These are phyloP conservation scores for Endotrypanum monterogeii DNA, from an alignment of 208 protist species.

Conservation along the genomic window DNA sequence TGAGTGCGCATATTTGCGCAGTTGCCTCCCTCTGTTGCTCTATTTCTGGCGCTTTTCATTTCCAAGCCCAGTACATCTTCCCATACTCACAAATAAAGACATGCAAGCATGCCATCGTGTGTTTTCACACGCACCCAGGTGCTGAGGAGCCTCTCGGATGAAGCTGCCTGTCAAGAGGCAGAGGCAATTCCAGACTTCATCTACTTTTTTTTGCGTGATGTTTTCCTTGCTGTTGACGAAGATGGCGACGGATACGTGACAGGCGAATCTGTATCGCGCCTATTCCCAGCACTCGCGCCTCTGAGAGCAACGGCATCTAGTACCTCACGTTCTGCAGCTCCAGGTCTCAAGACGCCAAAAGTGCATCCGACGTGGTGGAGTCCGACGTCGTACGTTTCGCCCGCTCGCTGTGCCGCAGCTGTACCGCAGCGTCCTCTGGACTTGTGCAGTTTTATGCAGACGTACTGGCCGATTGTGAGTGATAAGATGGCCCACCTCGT, in stretches of 20 bases:
- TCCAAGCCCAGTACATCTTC: no score
- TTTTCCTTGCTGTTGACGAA: conserved; percentile 30
- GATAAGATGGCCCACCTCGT: conserved; percentile 26
- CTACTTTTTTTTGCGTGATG: conserved; percentile 33
- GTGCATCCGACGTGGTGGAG: conserved; percentile 25
- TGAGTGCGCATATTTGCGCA: no score
- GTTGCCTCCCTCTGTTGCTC: no score
- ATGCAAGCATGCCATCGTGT: conserved; percentile 18
- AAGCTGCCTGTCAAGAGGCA: conserved; percentile 24
- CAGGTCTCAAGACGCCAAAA: conserved; percentile 9
- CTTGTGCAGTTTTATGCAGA: conserved; percentile 30
- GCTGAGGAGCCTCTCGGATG: conserved; percentile 20
- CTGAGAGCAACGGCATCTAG: background rate
- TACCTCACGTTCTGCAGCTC: background rate
- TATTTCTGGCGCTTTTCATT: no score
- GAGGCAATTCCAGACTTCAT: conserved; percentile 34
- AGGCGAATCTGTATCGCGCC: conserved; percentile 4
- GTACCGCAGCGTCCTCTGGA: conserved; percentile 19
- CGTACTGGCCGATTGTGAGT: conserved; percentile 30
- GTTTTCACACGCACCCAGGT: conserved; percentile 27
- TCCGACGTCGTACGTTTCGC: conserved; percentile 5
- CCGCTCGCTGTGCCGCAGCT: background rate
- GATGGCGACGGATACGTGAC: conserved; percentile 33
- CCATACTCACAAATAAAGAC: background rate
- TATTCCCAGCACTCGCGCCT: conserved; percentile 12